phyloP scores from a whole-genome alignment of 164 flowering plant species.

The Euptelea pleiosperma region DNA sequence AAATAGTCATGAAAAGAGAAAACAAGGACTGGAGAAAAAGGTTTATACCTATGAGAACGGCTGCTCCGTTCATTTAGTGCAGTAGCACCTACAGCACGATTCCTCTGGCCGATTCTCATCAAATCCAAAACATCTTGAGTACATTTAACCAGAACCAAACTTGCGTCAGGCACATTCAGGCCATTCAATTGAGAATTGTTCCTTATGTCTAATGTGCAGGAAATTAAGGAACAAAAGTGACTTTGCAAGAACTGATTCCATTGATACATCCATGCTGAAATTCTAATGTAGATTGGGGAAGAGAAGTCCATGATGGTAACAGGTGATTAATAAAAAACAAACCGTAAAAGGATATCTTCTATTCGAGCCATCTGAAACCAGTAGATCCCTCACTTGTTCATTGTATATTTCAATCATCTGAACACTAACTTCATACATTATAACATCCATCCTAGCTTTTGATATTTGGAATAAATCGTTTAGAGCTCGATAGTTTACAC shows the following conservation, averaged over 20 bases:
- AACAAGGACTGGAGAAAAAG: background rate
- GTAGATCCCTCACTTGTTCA: slow-evolving; percentile 89
- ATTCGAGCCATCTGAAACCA: slow-evolving; percentile 64
- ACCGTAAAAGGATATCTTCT: slow-evolving; percentile 76
- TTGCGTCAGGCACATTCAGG: slow-evolving; percentile 89
- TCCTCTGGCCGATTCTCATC: slow-evolving; percentile 74
- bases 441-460: slow-evolving; percentile 40
- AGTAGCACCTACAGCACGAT: slow-evolving; percentile 93
- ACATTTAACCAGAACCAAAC: slow-evolving; percentile 57
- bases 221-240: slow-evolving; percentile 35
- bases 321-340: too few relatives aligned
- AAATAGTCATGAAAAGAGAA: slow-evolving; percentile 8
- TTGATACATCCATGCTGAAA: background rate
- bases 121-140: slow-evolving; percentile 75
- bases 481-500: slow-evolving; percentile 84
- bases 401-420: slow-evolving; percentile 97
- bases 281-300: too few relatives aligned
- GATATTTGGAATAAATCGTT: slow-evolving; percentile 65
- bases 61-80: slow-evolving; percentile 90
- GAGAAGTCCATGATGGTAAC: too few relatives aligned
- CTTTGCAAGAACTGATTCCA: background rate
- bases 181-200: slow-evolving; percentile 77
- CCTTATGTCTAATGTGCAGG: slow-evolving; percentile 68
- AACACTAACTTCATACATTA: slow-evolving; percentile 66
- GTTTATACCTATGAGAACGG: slow-evolving; percentile 78